These are phyloP conservation scores for Curvularia sp. DNA, from an alignment of 2,329 filamentous ascomycete species.

Conservation along the genomic window DNA sequence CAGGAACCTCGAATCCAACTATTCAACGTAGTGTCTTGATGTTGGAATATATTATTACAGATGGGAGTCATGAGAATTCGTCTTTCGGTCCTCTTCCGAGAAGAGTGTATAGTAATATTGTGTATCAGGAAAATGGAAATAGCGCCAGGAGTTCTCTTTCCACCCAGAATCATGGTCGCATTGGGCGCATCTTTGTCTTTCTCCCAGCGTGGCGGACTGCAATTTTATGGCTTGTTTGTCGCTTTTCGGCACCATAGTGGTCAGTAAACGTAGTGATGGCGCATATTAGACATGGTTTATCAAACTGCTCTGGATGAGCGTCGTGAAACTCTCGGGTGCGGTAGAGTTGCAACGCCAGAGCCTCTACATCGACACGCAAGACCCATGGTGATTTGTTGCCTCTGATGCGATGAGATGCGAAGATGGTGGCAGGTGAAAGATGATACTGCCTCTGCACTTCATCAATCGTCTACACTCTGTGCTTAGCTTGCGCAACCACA, in stretches of 20 bases:
- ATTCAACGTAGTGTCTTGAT: background rate
- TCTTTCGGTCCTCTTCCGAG: too few relatives aligned
- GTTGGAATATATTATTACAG: background rate
- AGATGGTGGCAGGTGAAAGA: slow-evolving; percentile 26
- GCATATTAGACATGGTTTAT: slow-evolving; percentile 35
- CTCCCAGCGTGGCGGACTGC: slow-evolving; percentile 5
- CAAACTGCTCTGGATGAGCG: slow-evolving; percentile 29
- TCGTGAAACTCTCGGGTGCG: slow-evolving; percentile 40
- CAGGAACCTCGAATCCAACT: background rate
- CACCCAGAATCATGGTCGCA: background rate
- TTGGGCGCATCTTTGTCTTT: slow-evolving; percentile 3
- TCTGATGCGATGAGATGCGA: slow-evolving; percentile 26
- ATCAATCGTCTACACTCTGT: slow-evolving; percentile 27
- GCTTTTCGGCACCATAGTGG: background rate
- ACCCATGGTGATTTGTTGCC: slow-evolving; percentile 31
- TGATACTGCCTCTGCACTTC: slow-evolving; percentile 43
- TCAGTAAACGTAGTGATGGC: slow-evolving; percentile 25
- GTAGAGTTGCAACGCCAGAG: slow-evolving; percentile 38
- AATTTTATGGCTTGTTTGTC: background rate
- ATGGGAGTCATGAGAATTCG: background rate
- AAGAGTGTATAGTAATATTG: background rate
- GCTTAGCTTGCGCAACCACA: slow-evolving; percentile 6
- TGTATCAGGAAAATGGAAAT: background rate
- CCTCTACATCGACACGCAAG: slow-evolving; percentile 41
- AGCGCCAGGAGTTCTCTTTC: background rate